Percentiles rank a stretch among this genome's conserved stretches.
These are phyloP conservation scores for Ophiostoma perfectum DNA, from an alignment of 2,329 filamentous ascomycete species.

Conservation along the genomic window DNA sequence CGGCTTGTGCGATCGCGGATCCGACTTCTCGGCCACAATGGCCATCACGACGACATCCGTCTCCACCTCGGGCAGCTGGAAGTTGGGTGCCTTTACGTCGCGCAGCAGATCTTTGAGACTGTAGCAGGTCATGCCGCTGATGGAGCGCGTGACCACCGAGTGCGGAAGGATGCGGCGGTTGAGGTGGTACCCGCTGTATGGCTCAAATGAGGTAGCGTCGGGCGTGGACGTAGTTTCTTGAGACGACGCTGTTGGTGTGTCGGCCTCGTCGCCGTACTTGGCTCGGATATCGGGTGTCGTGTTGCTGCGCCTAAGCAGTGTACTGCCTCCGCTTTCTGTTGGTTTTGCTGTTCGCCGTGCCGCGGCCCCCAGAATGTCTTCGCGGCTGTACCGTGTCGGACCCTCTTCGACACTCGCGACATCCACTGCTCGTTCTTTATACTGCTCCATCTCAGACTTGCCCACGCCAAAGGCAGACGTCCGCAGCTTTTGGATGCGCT, in stretches of 20 bases:
- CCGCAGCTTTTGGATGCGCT: constrained; percentile 49
- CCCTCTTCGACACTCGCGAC: constrained; percentile 46
- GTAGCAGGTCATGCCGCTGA: constrained; percentile 72
- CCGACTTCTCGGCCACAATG: constrained; percentile 82
- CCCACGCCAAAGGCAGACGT: constrained; percentile 54
- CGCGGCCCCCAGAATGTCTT: constrained; percentile 50
- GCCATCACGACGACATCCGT: constrained; percentile 86
- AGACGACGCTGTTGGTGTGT: not conserved
- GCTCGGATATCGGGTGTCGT: constrained; percentile 36
- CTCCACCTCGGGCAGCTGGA: constrained; percentile 73
- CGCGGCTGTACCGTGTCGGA: constrained; percentile 54
- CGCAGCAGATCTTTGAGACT: constrained; percentile 75
- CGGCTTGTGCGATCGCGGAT: constrained; percentile 59
- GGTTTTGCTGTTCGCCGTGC: constrained; percentile 9
- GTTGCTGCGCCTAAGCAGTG: constrained; percentile 40
- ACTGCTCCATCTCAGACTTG: constrained; percentile 53
- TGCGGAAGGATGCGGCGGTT: constrained; percentile 80
- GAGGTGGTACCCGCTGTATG: constrained; percentile 79
- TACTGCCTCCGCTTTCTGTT: not conserved
- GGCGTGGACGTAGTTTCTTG: not conserved
- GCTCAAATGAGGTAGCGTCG: constrained; percentile 59
- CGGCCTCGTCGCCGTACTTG: constrained; percentile 5
- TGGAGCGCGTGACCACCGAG: constrained; percentile 67
- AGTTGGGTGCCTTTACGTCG: constrained; percentile 75
- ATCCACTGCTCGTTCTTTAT: constrained; percentile 53